Base-by-base conservation (phyloP, 345 rosid species). In the Gossypium turneri region DNA sequence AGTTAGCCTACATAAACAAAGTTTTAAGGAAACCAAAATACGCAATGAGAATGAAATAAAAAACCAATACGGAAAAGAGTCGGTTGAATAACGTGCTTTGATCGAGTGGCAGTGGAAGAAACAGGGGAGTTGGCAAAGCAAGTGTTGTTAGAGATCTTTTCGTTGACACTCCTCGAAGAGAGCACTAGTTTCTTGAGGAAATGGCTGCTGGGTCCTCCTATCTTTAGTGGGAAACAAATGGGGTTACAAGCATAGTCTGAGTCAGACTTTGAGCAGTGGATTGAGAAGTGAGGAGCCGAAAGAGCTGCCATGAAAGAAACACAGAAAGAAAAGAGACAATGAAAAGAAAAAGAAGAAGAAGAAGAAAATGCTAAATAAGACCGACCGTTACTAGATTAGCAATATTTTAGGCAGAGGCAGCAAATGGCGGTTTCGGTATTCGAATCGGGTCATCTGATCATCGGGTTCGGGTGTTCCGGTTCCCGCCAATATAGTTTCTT, bases 231-330 rank as follows among this genome's bases (percentile, higher is more conserved):
- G 50, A 80, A 81, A 57, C 78, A 69, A 15, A 70, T 17, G 19
- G 75, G 64, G 57, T 65, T 75, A 74, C 66, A 55, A 63, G 79
- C n/a, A 22, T 79, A 77, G 44, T 82, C 68, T 7, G 79, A 11
- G 12, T 24, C 15, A 1, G 84, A 38, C 67, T 74, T 79, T 44
- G 61, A 34, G 56, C 60, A 76, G 22, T 44, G 81, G 67, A 77
- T 3, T 11, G 70, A 44, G 0, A 79, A 53, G 43, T 78, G 55
- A 10, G 73, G 58, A 9, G 76, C 34, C 1, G 81, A 77, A 20
- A 75, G 53, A 44, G 84, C 78, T 73, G 82, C 89, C 89, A 84
- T 86, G 67, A 63, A 72, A 74, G 41, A 75, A 74, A 73, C 41
- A 4, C 58, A 70, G 19, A 52, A 17, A 13, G 9, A 19, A 52